Conservation (phyloP, 2,329 filamentous ascomycete genomes). For the Sarocladium kiliense region DNA sequence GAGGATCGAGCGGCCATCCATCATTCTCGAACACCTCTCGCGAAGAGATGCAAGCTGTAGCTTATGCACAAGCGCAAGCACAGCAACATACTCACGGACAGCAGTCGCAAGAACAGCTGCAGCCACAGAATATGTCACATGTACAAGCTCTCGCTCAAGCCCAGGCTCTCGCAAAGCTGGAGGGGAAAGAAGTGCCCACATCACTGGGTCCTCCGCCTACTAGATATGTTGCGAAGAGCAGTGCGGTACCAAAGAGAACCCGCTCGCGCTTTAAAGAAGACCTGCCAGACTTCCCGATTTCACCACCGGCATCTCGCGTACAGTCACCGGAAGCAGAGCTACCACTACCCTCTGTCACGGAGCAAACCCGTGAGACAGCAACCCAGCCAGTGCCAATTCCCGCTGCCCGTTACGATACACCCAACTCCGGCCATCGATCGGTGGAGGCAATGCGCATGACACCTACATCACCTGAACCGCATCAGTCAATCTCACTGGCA, state of each 20-base stretch:
- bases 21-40: slow-evolving; percentile 92
- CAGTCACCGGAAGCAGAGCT: slow-evolving; percentile 67
- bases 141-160: slow-evolving; percentile 25
- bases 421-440: slow-evolving; percentile 38
- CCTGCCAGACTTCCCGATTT: slow-evolving; percentile 77
- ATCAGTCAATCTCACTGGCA: slow-evolving; percentile 73
- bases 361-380: slow-evolving; percentile 19
- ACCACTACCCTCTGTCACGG: slow-evolving; percentile 27
- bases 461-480: slow-evolving; percentile 46
- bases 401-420: slow-evolving; percentile 36
- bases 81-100: slow-evolving; percentile 6
- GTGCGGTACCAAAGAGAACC: slow-evolving; percentile 64
- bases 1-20: slow-evolving; percentile 52
- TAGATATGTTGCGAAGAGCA: slow-evolving; percentile 26
- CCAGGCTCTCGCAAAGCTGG: slow-evolving; percentile 28
- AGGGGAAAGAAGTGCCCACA: slow-evolving; percentile 24
- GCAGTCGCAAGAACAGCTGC: slow-evolving; percentile 8
- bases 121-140: slow-evolving; percentile 12
- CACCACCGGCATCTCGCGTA: slow-evolving; percentile 77
- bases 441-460: slow-evolving; percentile 24
- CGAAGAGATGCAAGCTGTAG: slow-evolving; percentile 64
- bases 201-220: slow-evolving; percentile 9
- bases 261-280: slow-evolving; percentile 92
- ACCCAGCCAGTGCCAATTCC: slow-evolving; percentile 21
- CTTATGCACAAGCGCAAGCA: slow-evolving; percentile 16